A percentile compares a stretch with the other conserved stretches of the same genome.
These are phyloP conservation scores for Boechera divaricarpa DNA, from an alignment of 345 rosid species.

Conservation along the genomic window DNA sequence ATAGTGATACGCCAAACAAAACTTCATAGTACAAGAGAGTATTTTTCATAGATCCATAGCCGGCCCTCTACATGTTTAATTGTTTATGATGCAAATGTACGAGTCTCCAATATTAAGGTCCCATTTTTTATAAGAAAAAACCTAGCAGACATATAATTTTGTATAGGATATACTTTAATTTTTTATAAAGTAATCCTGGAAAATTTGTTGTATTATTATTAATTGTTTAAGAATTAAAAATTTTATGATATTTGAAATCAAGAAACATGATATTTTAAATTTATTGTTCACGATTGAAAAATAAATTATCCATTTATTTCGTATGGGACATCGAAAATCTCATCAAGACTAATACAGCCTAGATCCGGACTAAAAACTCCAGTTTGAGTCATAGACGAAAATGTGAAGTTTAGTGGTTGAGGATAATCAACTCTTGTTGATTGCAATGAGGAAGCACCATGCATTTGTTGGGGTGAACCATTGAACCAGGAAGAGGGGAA, in stretches of 20 bases:
- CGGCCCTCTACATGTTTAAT: no score
- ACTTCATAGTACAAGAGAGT: not conserved
- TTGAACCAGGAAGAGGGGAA: constrained; percentile 50
- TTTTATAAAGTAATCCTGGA: no score
- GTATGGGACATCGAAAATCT: not conserved
- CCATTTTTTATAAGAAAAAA: no score
- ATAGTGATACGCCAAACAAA: not conserved
- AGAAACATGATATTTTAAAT: not conserved
- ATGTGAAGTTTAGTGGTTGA: constrained; percentile 63
- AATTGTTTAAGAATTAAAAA: not conserved
- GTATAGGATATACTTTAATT: no score
- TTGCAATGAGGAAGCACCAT: constrained; percentile 56
- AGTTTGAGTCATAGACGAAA: constrained; percentile 61
- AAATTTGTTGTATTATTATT: no score
- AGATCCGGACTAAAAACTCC: constrained; percentile 68
- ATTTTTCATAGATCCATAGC: no score
- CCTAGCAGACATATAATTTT: no score
- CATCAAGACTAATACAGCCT: not conserved
- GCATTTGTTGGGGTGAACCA: constrained; percentile 50
- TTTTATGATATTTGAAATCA: not conserved
- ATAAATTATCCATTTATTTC: not conserved
- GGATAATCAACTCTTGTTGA: constrained; percentile 67
- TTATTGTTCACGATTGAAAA: not conserved
- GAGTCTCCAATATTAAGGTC: no score
- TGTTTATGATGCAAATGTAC: no score